Evolutionary conservation across 177 flowering plant genomes (phyloP), one percentile per base, ranked within the genome.

Genomic region (Vitis hybrid): DNA sequence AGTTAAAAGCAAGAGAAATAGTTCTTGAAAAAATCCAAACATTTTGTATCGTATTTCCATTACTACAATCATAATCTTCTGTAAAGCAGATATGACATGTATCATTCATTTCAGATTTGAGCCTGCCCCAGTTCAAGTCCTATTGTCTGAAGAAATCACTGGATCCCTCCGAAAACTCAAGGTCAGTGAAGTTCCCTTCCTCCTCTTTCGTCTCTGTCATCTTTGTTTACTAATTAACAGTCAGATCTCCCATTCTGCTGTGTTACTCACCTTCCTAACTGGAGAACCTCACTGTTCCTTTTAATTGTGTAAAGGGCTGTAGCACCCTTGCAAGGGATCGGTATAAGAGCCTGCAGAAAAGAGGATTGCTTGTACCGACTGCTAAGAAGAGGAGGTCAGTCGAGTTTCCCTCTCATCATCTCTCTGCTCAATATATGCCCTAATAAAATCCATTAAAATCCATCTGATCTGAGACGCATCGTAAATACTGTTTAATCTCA

Each of bases 111-210:
- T 62, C 88, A 95, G 99, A 73, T 95, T 93, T 80, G 82, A 84
- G 82, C 97, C 99, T 62, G 95, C 97, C 20, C 97, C 97, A 24
- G 28, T 75, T 65, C 98, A 95, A 81, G 98, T 95, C 47, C 81
- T 95, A 44, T 77, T 95, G 74, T 78, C 99, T 11, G 99, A 95
- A 82, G 99, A 95, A 70, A 85, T 91, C 44, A 83, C 90, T 57
- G 98, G 99, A 54, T 95, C 98, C 10, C 89, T 95, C 59, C 89
- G 99, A 3, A 88, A 91, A 82, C 78, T 95, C 64, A 93, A 93
- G 96, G 99, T 95, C 70, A 60, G 77, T 57, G 55, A 2, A 22
- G 11, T 58, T 56, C 50, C 47, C 19, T 1, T 13, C 65, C 28
- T 66, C 12, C 2, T 22, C 74, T 10, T 2, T 38, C 10, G 9